A percentile compares a stretch with the other conserved stretches of the same genome.
These are phyloP conservation scores for Bretschneidera sinensis DNA, from an alignment of 345 rosid species.

Conservation along the genomic window DNA sequence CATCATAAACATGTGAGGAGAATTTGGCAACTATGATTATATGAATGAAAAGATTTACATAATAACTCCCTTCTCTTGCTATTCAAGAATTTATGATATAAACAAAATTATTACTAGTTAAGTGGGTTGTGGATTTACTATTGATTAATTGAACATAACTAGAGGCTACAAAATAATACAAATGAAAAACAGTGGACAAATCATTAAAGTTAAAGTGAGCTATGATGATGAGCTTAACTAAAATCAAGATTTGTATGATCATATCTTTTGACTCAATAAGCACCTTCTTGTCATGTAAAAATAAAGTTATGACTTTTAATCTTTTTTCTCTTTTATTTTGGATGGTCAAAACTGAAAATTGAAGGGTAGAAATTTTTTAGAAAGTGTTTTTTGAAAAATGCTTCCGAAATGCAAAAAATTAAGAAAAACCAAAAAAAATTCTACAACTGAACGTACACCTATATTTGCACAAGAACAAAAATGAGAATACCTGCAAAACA, in stretches of 20 bases:
- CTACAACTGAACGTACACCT: neutral
- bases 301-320: too few relatives aligned
- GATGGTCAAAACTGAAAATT: neutral
- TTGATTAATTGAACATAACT: neutral
- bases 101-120: too few relatives aligned
- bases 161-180: neutral
- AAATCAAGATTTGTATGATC: constrained; percentile 16
- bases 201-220: constrained; percentile 40
- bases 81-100: constrained; percentile 9
- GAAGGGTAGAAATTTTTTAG: too few relatives aligned
- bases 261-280: constrained; percentile 8
- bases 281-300: too few relatives aligned
- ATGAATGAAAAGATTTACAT: neutral
- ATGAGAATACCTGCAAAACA: constrained; percentile 56
- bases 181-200: constrained; percentile 24
- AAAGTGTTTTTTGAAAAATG: too few relatives aligned
- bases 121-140: constrained; percentile 3
- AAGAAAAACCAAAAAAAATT: too few relatives aligned
- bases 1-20: neutral
- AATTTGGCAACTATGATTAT: neutral
- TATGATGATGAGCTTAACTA: constrained; percentile 14
- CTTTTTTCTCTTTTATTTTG: neutral
- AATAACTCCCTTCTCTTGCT: constrained; percentile 9
- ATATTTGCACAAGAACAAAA: constrained; percentile 1
- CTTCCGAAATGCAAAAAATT: too few relatives aligned